phyloP scores from a whole-genome alignment of 371 early-diverging fungal species.

The Funneliformis caledonium region DNA sequence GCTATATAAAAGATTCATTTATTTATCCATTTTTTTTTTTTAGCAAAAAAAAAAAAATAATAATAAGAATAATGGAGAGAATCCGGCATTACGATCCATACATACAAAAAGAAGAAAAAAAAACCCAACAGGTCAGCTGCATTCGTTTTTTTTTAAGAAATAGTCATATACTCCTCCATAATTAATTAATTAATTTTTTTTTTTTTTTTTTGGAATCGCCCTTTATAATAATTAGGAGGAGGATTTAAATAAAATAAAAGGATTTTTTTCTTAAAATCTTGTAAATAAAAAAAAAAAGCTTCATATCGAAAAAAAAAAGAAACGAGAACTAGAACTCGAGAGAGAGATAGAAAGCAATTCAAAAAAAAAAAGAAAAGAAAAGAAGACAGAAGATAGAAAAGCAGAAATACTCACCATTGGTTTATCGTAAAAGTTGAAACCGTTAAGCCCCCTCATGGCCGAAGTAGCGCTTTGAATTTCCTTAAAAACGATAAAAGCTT shows the following conservation, averaged over 20 bases:
- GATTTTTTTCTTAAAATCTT: not conserved
- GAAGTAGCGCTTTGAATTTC: constrained; percentile 76
- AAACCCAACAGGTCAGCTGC: not conserved
- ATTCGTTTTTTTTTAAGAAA: not conserved
- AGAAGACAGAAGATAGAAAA: not conserved
- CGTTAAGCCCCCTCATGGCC: constrained; percentile 76
- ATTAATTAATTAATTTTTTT: not conserved
- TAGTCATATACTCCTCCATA: not conserved
- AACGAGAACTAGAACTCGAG: not conserved
- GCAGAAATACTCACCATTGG: constrained; percentile 65
- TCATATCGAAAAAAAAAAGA: not conserved
- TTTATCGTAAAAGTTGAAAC: constrained; percentile 74
- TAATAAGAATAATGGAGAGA: not conserved
- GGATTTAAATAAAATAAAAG: not conserved
- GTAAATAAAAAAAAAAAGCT: not conserved
- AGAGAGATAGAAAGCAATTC: not conserved
- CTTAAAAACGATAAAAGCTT: constrained; percentile 90
- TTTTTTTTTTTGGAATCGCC: not conserved
- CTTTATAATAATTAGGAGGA: constrained; percentile 12
- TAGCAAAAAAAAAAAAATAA: not conserved
- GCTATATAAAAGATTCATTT: constrained; percentile 50
- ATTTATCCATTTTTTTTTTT: not conserved
- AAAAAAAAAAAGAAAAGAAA: not conserved
- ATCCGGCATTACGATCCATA: not conserved
- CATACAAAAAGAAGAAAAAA: constrained; percentile 13